Conservation (phyloP, 2,329 filamentous ascomycete genomes). For the Cyphellophora europaea region DNA sequence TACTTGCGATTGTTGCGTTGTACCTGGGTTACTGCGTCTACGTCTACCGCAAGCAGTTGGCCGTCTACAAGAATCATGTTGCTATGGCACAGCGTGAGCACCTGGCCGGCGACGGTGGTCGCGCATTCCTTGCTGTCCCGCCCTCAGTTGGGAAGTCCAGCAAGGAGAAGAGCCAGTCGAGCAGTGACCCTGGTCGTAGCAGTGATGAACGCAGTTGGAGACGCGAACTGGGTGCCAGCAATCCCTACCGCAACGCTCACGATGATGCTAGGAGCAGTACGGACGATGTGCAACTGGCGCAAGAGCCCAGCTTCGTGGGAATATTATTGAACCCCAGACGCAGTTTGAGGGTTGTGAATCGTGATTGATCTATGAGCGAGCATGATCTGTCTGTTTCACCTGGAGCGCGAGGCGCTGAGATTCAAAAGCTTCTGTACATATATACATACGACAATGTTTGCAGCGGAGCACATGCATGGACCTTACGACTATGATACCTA, state of each 20-base stretch:
- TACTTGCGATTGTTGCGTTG: conserved; percentile 55
- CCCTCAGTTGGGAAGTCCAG: conserved; percentile 2
- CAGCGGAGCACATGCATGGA: no score
- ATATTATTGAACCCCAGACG: conserved; percentile 59
- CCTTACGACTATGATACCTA: no score
- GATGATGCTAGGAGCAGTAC: no score
- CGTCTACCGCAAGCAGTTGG: conserved; percentile 63
- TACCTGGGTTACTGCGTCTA: conserved; percentile 72
- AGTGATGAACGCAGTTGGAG: no score
- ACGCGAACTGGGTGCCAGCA: no score
- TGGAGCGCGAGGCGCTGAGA: neutral
- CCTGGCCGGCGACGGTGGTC: conserved; percentile 27
- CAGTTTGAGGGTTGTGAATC: conserved; percentile 60
- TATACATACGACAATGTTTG: no score
- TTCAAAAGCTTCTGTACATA: conserved; percentile 1
- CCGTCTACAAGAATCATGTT: conserved; percentile 61
- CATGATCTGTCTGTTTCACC: no score
- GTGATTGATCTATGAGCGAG: conserved; percentile 30
- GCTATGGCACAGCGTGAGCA: conserved; percentile 53
- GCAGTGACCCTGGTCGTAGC: conserved; percentile 6
- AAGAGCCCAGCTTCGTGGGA: conserved; percentile 63
- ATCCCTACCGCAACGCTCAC: no score
- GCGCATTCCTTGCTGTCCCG: conserved; percentile 5
- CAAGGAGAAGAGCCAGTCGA: conserved; percentile 13
- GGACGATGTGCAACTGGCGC: conserved; percentile 51